Conservation (phyloP, 1,284 basidiomycete species). For the Ustilago bromivora region DNA sequence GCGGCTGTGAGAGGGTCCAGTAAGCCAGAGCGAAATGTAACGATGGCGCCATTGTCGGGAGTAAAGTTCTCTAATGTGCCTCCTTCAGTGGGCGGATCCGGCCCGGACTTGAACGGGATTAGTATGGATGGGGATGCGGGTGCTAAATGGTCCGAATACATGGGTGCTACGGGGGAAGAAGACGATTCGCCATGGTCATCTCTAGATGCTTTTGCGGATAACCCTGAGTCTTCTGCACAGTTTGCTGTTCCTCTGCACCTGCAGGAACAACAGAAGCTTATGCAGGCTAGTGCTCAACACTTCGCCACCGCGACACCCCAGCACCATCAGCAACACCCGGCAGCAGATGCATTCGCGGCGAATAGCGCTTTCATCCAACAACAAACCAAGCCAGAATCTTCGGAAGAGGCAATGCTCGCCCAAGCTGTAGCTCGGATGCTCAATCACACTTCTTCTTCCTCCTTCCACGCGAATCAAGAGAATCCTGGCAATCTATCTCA, state of each 20-base stretch:
- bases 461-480: background rate
- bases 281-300: conserved; percentile 24
- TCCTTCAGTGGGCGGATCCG: conserved; percentile 11
- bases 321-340: background rate
- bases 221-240: conserved; percentile 36
- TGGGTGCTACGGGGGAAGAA: conserved; percentile 31
- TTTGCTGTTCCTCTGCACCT: conserved; percentile 39
- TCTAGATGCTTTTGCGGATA: conserved; percentile 57
- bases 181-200: conserved; percentile 61
- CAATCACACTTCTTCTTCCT: background rate
- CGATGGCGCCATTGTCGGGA: conserved; percentile 10
- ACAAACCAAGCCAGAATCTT: background rate
- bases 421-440: conserved; percentile 16
- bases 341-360: conserved; percentile 25
- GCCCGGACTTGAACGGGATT: background rate
- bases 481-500: conserved; percentile 73
- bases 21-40: background rate
- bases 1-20: conserved; percentile 23
- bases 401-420: conserved; percentile 39
- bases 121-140: conserved; percentile 3
- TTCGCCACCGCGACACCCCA: background rate
- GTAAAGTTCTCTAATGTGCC: conserved; percentile 33
- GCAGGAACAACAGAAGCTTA: conserved; percentile 23
- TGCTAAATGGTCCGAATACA: conserved; percentile 54
- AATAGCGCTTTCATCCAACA: conserved; percentile 28